A percentile compares a stretch with the other conserved stretches of the same genome.
Conservation (phyloP, 495 filamentous ascomycete species). For the Penicillium riverlandense region DNA sequence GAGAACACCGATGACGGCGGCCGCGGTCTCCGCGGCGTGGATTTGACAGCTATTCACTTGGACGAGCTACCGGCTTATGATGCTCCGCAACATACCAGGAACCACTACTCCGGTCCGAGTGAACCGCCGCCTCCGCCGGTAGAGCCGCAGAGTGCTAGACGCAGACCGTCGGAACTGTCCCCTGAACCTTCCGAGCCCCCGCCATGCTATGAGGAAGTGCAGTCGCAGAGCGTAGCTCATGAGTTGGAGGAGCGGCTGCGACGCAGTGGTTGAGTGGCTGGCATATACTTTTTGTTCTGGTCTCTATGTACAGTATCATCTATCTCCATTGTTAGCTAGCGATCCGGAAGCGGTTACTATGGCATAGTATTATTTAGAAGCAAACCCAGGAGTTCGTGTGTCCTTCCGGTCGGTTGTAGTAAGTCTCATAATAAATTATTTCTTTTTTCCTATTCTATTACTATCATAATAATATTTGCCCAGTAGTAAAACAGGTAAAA, state of each 20-base stretch:
- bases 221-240: constrained; percentile 65
- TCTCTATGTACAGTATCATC: constrained; percentile 15
- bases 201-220: constrained; percentile 88
- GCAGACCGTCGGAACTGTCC: constrained; percentile 10
- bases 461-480: too few relatives aligned
- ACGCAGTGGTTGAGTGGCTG: constrained; percentile 17
- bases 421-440: too few relatives aligned
- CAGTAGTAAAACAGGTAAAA: not conserved
- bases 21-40: constrained; percentile 41
- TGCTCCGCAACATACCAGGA: constrained; percentile 16
- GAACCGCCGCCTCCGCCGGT: constrained; percentile 4
- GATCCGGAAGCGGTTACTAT: not conserved
- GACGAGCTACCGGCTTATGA: constrained; percentile 83
- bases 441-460: too few relatives aligned
- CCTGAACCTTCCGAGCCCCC: constrained; percentile 68
- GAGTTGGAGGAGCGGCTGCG: constrained; percentile 47
- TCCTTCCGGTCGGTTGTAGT: too few relatives aligned
- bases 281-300: not conserved
- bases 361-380: not conserved
- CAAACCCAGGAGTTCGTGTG: too few relatives aligned
- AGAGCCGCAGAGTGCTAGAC: constrained; percentile 4
- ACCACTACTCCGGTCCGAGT: not conserved
- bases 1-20: constrained; percentile 53
- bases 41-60: constrained; percentile 55
- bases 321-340: not conserved